Percentiles rank a stretch among this genome's conserved stretches.
Conservation (phyloP, 352 stramenopile species). For the Globisporangium spiculum region DNA sequence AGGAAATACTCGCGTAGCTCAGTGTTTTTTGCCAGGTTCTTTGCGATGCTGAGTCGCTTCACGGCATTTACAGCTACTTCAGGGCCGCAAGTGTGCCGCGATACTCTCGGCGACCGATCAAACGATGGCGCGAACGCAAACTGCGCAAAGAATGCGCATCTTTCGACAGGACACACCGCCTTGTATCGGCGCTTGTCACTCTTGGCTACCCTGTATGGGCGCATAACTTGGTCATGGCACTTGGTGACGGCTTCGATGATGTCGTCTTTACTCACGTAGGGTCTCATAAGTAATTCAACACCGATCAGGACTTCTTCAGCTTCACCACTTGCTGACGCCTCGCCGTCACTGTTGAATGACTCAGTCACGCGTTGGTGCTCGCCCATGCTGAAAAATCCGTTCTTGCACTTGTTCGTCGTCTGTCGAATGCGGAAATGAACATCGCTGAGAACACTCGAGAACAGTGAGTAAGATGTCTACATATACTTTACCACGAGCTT, state of each 20-base stretch:
- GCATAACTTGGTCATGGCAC: background rate
- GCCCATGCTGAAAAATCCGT: background rate
- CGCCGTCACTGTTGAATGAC: background rate
- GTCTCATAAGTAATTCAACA: background rate
- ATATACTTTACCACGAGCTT: too few relatives aligned
- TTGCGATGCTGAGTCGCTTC: too few relatives aligned
- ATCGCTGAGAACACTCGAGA: too few relatives aligned
- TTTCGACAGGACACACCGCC: too few relatives aligned
- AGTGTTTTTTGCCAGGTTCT: too few relatives aligned
- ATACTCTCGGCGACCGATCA: too few relatives aligned
- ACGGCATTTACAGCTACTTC: too few relatives aligned
- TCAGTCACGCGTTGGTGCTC: background rate
- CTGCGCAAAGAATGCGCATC: too few relatives aligned
- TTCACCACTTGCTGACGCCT: background rate
- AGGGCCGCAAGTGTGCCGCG: too few relatives aligned
- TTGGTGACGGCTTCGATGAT: background rate
- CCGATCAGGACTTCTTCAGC: background rate
- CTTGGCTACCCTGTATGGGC: slow-evolving; percentile 3
- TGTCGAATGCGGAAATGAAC: slow-evolving; percentile 1
- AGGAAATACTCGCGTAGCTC: too few relatives aligned
- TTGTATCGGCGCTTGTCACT: slow-evolving; percentile 4
- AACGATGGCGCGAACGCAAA: too few relatives aligned
- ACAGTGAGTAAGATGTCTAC: too few relatives aligned
- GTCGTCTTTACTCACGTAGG: background rate
- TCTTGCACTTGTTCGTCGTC: background rate